Conservation (phyloP, 208 protist genomes). For the Acanthamoeba rhysodes region DNA sequence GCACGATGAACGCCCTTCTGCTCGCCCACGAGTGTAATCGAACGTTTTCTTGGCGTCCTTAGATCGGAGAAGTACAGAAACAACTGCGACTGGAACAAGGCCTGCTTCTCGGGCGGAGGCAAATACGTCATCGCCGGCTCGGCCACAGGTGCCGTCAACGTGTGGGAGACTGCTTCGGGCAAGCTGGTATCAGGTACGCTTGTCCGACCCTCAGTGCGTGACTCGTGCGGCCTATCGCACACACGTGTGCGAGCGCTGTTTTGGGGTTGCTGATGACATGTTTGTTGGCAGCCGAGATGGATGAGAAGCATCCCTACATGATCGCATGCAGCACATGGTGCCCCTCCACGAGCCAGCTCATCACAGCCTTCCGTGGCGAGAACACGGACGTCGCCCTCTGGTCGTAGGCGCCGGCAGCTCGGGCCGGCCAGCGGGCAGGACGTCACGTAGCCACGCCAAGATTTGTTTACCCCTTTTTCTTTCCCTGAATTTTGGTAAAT, state of each 20-base stretch:
- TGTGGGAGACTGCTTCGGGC: slow-evolving; percentile 15
- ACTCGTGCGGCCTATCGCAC: too few species aligned
- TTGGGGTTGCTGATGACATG: neutral
- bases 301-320: slow-evolving; percentile 42
- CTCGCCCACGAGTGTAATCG: too few species aligned
- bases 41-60: neutral
- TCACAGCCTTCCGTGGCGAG: neutral
- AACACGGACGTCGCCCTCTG: neutral
- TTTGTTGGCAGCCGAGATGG: neutral
- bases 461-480: too few species aligned
- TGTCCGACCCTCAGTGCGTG: neutral
- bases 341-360: neutral
- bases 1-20: too few species aligned
- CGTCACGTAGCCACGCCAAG: too few species aligned
- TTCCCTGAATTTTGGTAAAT: too few species aligned
- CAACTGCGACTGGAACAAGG: slow-evolving; percentile 7
- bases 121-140: slow-evolving; percentile 53
- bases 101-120: slow-evolving; percentile 10
- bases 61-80: slow-evolving; percentile 51
- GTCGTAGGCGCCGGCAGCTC: neutral
- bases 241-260: too few species aligned
- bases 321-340: slow-evolving; percentile 12
- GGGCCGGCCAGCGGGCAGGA: too few species aligned
- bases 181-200: neutral
- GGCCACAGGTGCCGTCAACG: neutral